phyloP scores from a whole-genome alignment of 2,329 filamentous ascomycete species.

The Talaromyces sp. region DNA sequence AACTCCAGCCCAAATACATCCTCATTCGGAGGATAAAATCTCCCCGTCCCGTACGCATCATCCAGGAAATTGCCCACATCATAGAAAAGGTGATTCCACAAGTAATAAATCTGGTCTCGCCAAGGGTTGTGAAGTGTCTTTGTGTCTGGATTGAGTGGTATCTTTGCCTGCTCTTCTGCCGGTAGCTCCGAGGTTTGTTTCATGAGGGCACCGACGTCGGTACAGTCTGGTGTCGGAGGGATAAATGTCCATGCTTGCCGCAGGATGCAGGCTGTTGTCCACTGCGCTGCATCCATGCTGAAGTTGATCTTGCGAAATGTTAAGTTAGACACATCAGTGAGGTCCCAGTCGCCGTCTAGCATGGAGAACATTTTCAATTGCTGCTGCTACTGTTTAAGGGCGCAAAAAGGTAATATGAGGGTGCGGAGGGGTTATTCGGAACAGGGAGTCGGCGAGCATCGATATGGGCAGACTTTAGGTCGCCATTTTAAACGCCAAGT shows the following conservation, averaged over 20 bases:
- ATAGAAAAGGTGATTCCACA: neutral
- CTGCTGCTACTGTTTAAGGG: neutral
- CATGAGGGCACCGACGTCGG: neutral
- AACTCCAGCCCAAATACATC: neutral
- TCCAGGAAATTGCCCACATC: neutral
- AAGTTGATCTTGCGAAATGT: neutral
- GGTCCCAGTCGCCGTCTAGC: neutral
- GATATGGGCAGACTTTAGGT: neutral
- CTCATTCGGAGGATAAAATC: neutral
- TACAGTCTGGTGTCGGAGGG: neutral
- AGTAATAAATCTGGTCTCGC: neutral
- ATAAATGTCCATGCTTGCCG: neutral
- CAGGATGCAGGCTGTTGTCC: neutral
- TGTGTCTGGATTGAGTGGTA: neutral
- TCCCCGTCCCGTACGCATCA: neutral
- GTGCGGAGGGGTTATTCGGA: neutral
- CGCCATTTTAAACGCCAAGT: neutral
- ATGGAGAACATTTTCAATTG: neutral
- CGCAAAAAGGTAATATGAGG: neutral
- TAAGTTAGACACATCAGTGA: neutral
- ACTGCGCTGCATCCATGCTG: neutral
- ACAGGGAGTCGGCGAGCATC: neutral
- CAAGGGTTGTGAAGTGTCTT: neutral
- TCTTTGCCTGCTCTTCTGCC: neutral
- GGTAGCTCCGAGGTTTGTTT: neutral